Evolutionary conservation across 2,329 filamentous ascomycete genomes (phyloP), one percentile per base, ranked within the genome.

Genomic region (Atkinsonella hypoxylon): DNA sequence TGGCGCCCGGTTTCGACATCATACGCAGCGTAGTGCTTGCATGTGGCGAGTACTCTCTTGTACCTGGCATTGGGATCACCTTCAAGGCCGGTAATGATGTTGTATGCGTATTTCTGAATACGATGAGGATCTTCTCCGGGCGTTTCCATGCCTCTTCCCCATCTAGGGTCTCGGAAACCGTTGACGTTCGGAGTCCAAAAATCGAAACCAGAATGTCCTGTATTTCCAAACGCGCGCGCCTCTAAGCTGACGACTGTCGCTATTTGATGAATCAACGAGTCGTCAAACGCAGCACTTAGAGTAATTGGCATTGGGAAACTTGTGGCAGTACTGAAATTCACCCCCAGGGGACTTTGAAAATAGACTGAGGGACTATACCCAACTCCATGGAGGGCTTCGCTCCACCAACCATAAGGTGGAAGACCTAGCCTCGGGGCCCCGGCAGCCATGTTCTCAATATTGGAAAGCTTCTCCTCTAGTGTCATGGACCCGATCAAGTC

Each of bases 151-250:
- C 79, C 80, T 9, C 80, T 68, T 1, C 80, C 80, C 80, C 79
- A 82, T 26, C 81, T 67, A 0, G 81, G 80, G 58, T 83, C 79
- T 38, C 74, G 74, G 66, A 78, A 85, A 0, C 77, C 73, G 57
- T 84, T 85, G 62, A 85, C 81, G 58, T 85, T 84, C 0, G 82
- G 82, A 0, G 82, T 81, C 76, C 79, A 84, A 59, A 72, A 81
- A 59, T 82, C 73, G 13, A 80, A 60, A 0, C 76, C 77, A 2
- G 73, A 74, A 12, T 72, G 67, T 3, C 76, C 77, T 8, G 62
- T 72, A 56, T 86, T 86, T 58, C 71, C 80, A 60, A 83, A 86
- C 0, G 82, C 81, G 39, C 83, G 71, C 0, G 78, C 79, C 59
- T 87, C 82, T 0, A 75, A 83, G 38, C 66, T 65, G 12, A 81